Base-by-base conservation (phyloP, 345 rosid species). In the Hibiscus syriacus region DNA sequence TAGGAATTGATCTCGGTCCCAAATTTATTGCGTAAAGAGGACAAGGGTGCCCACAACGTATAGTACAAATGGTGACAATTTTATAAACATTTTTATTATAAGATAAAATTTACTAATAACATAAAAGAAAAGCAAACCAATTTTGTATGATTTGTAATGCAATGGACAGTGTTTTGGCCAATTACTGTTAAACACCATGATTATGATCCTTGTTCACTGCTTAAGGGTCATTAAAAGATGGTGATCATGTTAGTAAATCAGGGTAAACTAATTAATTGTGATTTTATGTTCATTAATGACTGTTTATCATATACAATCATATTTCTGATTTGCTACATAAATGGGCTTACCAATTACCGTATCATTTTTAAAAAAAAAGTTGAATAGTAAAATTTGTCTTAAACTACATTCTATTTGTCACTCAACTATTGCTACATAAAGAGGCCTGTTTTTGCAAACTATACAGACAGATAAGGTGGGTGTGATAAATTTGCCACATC, bases 291-390 rank as follows among this genome's bases (percentile, higher is more conserved):
- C 62, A 69, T 46, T 69, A 63, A 65, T 48, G 5, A 48, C 68
- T 79, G 70, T 74, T 74, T 61, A 76, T 68, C 66, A 54, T 68
- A 78, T 48, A 48, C 55, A 69, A 72, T 79, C 68, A 74, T 64
- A 64, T 38, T 58, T 45, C 50, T 71, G 79, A 76, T 82, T 72
- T 81, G 81, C 70, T 64, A 34, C 74, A 72, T 25, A 46, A 68
- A 71, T 73, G 73, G 78, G 49, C 19, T 65, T 70, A 64, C 12
- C 73, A 41, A 23, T 68, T 68, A 64, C 12, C 73, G 27, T 26
- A 56, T 59, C 45, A 53, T 71, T 22, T 56, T 56, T 43, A 45
- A 45, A 25, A 14, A 54, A 54, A 55, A n/a, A 5, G 25, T 4
- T 22, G 0, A 38, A 38, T 7, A 55, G 1, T 38, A 1, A 12